phyloP scores from a whole-genome alignment of 768 basidiomycete species.

The Mycena filopes region DNA sequence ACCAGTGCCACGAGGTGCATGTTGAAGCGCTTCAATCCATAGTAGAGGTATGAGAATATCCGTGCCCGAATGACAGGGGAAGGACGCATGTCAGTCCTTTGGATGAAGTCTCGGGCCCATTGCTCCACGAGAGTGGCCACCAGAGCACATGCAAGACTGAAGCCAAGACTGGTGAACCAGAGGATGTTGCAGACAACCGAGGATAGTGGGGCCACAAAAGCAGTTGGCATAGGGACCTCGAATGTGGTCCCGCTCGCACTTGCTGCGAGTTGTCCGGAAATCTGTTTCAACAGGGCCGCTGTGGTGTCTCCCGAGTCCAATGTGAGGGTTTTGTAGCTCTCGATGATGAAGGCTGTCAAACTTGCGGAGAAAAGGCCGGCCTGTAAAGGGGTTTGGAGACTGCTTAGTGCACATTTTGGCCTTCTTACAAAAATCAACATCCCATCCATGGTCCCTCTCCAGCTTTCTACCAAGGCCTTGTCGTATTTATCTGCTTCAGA shows the following conservation, averaged over 20 bases:
- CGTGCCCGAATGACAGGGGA: constrained; percentile 5
- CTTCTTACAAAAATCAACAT: constrained; percentile 9
- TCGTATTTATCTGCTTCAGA: background rate
- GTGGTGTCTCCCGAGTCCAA: background rate
- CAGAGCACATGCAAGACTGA: constrained; percentile 15
- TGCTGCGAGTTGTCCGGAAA: background rate
- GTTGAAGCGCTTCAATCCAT: constrained; percentile 5
- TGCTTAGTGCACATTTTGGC: background rate
- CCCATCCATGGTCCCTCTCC: constrained; percentile 7
- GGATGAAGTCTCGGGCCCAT: background rate
- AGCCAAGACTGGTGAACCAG: constrained; percentile 5
- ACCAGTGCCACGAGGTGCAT: background rate
- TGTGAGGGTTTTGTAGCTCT: constrained; percentile 12
- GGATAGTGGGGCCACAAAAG: background rate
- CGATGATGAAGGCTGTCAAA: constrained; percentile 13
- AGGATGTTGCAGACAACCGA: constrained; percentile 3
- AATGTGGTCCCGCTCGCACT: background rate
- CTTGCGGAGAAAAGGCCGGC: constrained; percentile 18
- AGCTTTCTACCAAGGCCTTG: constrained; percentile 4
- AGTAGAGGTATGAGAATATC: constrained; percentile 7
- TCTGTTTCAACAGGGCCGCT: background rate
- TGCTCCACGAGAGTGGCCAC: background rate
- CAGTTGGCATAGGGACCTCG: background rate
- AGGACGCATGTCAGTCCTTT: background rate
- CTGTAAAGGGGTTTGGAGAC: background rate